A percentile compares a stretch with the other conserved stretches of the same genome.
Evolutionary conservation across 2,329 filamentous ascomycete genomes (phyloP).

Genomic region (Chaetomiaceae sp.): DNA sequence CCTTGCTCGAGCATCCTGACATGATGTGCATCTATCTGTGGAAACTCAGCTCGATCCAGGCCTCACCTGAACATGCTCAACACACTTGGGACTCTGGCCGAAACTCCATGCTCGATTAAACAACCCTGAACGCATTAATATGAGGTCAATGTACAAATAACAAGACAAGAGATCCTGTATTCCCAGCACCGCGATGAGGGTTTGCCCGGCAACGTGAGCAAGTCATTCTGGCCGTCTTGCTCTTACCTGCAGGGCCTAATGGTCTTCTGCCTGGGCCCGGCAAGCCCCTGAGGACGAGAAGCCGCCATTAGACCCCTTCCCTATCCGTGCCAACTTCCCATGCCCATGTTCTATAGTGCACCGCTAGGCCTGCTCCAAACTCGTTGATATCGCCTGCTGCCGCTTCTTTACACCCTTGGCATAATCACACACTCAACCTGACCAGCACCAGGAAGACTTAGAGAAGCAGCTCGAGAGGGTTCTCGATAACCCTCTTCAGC

Average conservation of each 20-base stretch:
- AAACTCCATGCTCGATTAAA: constrained; percentile 27
- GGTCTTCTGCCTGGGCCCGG: not conserved
- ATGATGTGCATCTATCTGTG: too few species aligned
- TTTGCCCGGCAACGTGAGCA: constrained; percentile 14
- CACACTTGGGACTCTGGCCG: not conserved
- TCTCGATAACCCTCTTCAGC: constrained; percentile 96
- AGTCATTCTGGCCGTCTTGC: constrained; percentile 9
- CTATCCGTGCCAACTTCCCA: not conserved
- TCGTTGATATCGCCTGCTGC: not conserved
- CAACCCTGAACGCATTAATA: constrained; percentile 21
- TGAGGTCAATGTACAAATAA: constrained; percentile 25
- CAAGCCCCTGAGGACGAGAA: not conserved
- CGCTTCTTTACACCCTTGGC: not conserved
- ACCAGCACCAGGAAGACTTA: constrained; percentile 46
- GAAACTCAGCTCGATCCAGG: too few species aligned
- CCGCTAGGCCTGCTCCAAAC: not conserved
- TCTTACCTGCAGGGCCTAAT: not conserved
- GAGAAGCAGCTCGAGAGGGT: constrained; percentile 89
- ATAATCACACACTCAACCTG: not conserved
- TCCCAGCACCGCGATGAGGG: constrained; percentile 19
- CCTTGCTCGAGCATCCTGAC: too few species aligned
- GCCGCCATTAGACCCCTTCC: not conserved
- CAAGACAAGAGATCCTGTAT: constrained; percentile 18
- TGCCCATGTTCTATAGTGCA: constrained; percentile 2
- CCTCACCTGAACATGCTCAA: not conserved